Conservation (phyloP, 768 basidiomycete species). For the Phylloporus arenicola region DNA sequence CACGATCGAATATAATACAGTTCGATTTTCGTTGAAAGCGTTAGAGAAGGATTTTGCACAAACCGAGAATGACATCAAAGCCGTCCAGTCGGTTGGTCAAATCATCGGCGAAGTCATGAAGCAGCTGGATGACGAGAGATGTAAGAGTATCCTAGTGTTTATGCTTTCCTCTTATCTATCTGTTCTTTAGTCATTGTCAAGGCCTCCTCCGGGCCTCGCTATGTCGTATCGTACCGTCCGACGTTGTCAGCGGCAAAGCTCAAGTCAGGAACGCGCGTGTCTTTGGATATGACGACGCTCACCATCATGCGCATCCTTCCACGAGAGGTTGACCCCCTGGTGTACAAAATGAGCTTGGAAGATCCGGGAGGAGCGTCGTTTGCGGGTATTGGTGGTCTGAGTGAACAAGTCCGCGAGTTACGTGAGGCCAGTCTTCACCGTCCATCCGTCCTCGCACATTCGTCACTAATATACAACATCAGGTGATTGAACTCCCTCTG, state of each 20-base stretch:
- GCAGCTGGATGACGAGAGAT: constrained; percentile 95
- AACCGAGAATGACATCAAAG: constrained; percentile 98
- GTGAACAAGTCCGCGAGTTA: constrained; percentile 94
- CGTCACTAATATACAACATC: neutral
- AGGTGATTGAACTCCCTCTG: constrained; percentile 95
- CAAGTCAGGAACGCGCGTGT: constrained; percentile 90
- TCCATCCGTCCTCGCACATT: neutral
- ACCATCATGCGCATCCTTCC: constrained; percentile 99
- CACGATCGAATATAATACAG: constrained; percentile 35
- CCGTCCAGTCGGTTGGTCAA: constrained; percentile 96
- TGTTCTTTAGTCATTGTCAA: constrained; percentile 83
- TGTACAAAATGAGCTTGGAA: constrained; percentile 99
- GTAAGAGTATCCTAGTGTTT: constrained; percentile 42
- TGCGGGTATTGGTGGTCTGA: constrained; percentile 93
- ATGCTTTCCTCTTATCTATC: neutral
- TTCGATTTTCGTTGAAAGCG: constrained; percentile 86
- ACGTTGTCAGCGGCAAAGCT: constrained; percentile 88
- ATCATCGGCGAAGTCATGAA: constrained; percentile 99
- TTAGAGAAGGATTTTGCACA: constrained; percentile 87
- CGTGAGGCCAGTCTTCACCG: constrained; percentile 64
- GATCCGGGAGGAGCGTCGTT: constrained; percentile 95
- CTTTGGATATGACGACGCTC: constrained; percentile 97
- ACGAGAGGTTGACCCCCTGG: constrained; percentile 94
- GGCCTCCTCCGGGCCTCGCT: constrained; percentile 95
- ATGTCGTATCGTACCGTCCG: constrained; percentile 95